A percentile compares a stretch with the other conserved stretches of the same genome.
phyloP scores from a whole-genome alignment of 495 filamentous ascomycete species.

The Penicillium turbatum region DNA sequence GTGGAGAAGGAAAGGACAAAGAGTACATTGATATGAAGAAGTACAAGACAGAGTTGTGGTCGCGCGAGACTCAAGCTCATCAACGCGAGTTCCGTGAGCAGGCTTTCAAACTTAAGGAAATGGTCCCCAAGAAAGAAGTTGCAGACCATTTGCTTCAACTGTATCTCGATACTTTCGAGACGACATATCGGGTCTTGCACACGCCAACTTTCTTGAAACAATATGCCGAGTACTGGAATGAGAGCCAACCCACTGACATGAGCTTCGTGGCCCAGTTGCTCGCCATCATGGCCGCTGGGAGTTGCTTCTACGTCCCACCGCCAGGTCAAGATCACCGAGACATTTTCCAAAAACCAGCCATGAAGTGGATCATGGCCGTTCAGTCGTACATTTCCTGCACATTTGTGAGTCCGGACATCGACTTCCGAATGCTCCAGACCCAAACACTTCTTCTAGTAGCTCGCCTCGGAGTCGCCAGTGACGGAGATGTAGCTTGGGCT shows the following conservation, averaged over 20 bases:
- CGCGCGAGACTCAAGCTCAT: constrained; percentile 33
- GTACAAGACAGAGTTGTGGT: constrained; percentile 31
- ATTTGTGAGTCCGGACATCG: constrained; percentile 48
- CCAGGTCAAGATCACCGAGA: constrained; percentile 19
- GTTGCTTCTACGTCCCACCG: constrained; percentile 37
- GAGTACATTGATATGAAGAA: constrained; percentile 33
- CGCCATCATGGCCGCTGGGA: constrained; percentile 51
- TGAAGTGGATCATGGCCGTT: constrained; percentile 53
- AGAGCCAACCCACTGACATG: constrained; percentile 27
- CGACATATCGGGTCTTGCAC: constrained; percentile 54
- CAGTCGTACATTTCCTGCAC: constrained; percentile 53
- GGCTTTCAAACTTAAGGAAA: constrained; percentile 34
- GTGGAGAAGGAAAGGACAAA: constrained; percentile 23
- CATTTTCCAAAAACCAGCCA: constrained; percentile 29
- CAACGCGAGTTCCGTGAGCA: constrained; percentile 41
- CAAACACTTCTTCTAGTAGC: constrained; percentile 53
- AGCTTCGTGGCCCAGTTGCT: constrained; percentile 47
- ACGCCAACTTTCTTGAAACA: constrained; percentile 51
- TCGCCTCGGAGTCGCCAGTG: constrained; percentile 46
- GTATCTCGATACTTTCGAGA: constrained; percentile 57
- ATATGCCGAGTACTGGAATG: constrained; percentile 49
- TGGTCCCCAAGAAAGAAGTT: constrained; percentile 46
- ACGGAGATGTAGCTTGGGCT: constrained; percentile 54
- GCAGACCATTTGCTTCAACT: constrained; percentile 49
- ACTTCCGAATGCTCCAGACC: constrained; percentile 49